These are phyloP conservation scores for Cutaneotrichosporon dermatis DNA, from an alignment of 1,284 basidiomycete species.

Conservation along the genomic window DNA sequence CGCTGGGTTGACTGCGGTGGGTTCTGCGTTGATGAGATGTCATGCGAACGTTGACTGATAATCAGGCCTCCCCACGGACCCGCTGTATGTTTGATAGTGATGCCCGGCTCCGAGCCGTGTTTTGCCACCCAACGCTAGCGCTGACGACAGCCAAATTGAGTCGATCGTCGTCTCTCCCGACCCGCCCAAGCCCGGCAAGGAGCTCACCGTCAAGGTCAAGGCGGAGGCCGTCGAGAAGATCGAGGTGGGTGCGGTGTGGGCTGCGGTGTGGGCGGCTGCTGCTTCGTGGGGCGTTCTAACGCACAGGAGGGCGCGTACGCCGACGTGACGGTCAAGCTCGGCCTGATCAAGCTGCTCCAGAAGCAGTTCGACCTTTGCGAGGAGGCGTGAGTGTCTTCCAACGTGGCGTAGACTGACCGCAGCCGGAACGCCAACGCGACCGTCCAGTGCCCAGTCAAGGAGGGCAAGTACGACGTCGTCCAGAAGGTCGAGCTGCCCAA, in stretches of 20 bases:
- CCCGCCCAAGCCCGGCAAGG: constrained; percentile 52
- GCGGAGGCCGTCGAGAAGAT: constrained; percentile 61
- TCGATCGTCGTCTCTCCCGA: constrained; percentile 52
- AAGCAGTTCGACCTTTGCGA: constrained; percentile 84
- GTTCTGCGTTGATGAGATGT: constrained; percentile 16
- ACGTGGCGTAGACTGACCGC: neutral
- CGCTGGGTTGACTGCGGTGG: constrained; percentile 48
- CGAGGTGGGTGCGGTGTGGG: too few relatives aligned
- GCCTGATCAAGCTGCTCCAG: constrained; percentile 75
- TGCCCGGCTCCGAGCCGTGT: constrained; percentile 4
- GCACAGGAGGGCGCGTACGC: constrained; percentile 81
- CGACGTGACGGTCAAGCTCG: constrained; percentile 81
- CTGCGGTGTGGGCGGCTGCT: too few relatives aligned
- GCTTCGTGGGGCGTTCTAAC: too few relatives aligned
- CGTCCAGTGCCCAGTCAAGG: constrained; percentile 55
- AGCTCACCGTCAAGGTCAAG: constrained; percentile 72
- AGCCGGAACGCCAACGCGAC: constrained; percentile 39
- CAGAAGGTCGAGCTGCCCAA: constrained; percentile 79
- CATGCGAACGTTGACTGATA: constrained; percentile 1
- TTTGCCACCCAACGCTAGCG: neutral
- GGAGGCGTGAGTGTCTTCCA: constrained; percentile 68
- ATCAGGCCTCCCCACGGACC: constrained; percentile 44
- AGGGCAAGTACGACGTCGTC: constrained; percentile 63
- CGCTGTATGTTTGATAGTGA: constrained; percentile 33
- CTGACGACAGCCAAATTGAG: constrained; percentile 52